phyloP scores from a whole-genome alignment of 2,329 filamentous ascomycete genomes.

The Colletotrichum godetiae region DNA sequence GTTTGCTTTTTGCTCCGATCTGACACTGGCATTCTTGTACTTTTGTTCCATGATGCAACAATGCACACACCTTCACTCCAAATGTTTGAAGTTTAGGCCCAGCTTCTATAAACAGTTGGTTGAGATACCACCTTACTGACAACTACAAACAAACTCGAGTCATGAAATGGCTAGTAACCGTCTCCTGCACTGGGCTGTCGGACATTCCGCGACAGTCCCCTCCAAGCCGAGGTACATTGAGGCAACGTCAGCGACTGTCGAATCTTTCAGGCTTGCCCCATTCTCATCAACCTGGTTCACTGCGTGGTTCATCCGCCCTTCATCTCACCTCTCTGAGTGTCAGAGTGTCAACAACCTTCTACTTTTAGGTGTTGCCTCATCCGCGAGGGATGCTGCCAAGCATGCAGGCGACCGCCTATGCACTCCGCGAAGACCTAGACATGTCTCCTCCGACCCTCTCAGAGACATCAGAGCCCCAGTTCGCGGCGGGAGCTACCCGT shows the following conservation, averaged over 20 bases:
- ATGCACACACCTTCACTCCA: neutral
- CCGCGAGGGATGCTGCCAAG: conserved; percentile 3
- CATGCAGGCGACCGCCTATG: conserved; percentile 2
- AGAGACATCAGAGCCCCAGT: neutral
- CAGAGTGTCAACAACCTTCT: conserved; percentile 3
- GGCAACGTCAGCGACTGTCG: neutral
- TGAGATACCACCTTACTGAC: neutral
- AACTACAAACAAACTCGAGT: neutral
- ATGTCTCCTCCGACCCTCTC: neutral
- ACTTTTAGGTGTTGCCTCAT: neutral
- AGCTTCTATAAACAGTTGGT: neutral
- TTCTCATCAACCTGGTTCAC: neutral
- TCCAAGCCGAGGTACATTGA: neutral
- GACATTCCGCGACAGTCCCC: neutral
- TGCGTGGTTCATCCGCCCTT: neutral
- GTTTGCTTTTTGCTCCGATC: neutral
- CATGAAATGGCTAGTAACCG: neutral
- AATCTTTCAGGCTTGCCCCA: neutral
- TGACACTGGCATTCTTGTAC: neutral
- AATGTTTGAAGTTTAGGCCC: neutral
- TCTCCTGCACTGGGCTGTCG: neutral
- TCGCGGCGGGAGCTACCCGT: conserved; percentile 15
- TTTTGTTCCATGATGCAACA: neutral
- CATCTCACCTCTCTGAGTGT: neutral
- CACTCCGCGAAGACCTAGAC: neutral